Evolutionary conservation across 371 early-diverging fungal species (phyloP), one percentile per base, ranked within the genome.

Genomic region (Rhizopus stolonifer): DNA sequence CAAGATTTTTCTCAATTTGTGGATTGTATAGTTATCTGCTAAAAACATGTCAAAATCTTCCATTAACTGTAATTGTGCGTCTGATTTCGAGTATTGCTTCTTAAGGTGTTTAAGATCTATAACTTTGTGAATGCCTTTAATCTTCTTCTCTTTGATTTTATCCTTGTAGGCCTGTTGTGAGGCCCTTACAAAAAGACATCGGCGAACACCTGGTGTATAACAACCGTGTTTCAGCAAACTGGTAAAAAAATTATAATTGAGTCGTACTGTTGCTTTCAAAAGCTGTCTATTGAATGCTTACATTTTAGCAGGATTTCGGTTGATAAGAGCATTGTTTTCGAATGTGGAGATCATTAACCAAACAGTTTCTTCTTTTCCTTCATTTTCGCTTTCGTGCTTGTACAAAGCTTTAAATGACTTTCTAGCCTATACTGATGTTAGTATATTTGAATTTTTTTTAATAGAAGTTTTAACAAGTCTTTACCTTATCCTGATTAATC

Each of bases 181-280:
- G 52, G 90, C 92, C 70, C 90, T 92, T 21, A 88, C 88, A 56
- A 95, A 81, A 50, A 96, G 63, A 63, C 95, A 94, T 11, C 96
- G 64, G 34, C 56, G 68, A 1, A 72, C 61, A 13, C 65, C 72
- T 7, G 70, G 59, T 40, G 56, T 47, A 40, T 72, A 72, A 31
- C 69, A 47, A 3, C 72, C 62, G 51, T 78, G 74, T 31, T 72
- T 70, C 38, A 78, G 54, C 18, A 59, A 61, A 52, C 78, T 77
- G 51, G 19, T 32, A 52, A 23, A 6, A 9, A 25, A 5, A 11
- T 25, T 13, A 9, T 18, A n/a, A 15, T 11, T 36, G 8, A 5
- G 24, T 13, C n/a, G 15, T 21, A 17, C 1, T 11, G 10, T 7
- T 10, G 7, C 31, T 36, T 15, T 36, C 5, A 26, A 21, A 1